These are phyloP conservation scores for Climacium dendroides DNA, from an alignment of 225 moss, liverwort and hornwort genomes.

Conservation along the genomic window DNA sequence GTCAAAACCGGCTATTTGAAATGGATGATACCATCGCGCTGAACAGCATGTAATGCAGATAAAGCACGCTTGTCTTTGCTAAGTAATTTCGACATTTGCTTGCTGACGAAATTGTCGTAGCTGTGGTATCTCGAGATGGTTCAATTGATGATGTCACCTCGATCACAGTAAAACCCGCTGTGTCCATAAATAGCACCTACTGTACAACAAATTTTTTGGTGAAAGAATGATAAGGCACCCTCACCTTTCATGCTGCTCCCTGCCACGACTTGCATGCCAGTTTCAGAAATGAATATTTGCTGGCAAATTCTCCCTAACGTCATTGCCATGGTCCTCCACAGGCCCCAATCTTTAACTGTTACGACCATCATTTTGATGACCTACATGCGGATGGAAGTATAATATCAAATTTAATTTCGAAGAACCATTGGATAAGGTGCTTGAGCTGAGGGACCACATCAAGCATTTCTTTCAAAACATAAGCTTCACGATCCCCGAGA, in stretches of 20 bases:
- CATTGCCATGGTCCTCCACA: slow-evolving; percentile 27
- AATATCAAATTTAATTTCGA: neutral
- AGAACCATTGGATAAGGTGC: neutral
- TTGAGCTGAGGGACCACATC: neutral
- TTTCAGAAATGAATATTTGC: neutral
- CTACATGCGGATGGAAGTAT: neutral
- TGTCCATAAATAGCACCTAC: neutral
- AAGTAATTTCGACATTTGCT: neutral
- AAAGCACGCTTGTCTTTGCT: neutral
- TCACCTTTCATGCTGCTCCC: slow-evolving; percentile 6
- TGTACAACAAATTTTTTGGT: neutral
- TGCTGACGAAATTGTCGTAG: neutral
- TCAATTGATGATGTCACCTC: neutral
- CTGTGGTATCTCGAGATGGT: neutral
- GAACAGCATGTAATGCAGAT: neutral
- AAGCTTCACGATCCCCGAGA: neutral
- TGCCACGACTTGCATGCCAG: neutral
- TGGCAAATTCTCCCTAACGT: slow-evolving; percentile 11
- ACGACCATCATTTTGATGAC: slow-evolving; percentile 24
- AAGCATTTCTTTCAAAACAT: neutral
- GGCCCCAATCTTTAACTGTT: neutral
- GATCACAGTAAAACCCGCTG: neutral
- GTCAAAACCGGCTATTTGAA: neutral
- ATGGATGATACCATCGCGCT: neutral
- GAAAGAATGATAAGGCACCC: neutral